phyloP scores from a whole-genome alignment of 495 filamentous ascomycete species.

The Penicillium roqueforti region DNA sequence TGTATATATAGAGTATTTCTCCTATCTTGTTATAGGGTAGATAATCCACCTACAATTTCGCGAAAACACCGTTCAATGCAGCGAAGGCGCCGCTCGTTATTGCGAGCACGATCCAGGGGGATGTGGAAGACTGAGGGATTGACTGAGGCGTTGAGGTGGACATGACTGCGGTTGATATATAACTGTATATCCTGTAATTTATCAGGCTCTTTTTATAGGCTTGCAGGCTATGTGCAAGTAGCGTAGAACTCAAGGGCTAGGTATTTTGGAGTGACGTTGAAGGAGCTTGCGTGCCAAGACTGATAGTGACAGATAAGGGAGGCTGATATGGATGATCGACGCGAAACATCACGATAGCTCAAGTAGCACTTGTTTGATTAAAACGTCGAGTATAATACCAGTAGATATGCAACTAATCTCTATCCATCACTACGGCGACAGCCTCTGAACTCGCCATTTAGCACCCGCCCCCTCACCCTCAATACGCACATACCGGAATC shows the following conservation, averaged over 20 bases:
- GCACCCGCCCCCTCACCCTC: slow-evolving; percentile 54
- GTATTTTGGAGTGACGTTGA: background rate
- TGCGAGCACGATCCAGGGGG: slow-evolving; percentile 75
- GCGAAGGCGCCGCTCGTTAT: slow-evolving; percentile 84
- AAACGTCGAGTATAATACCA: no score
- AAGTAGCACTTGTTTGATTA: background rate
- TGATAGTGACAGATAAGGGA: slow-evolving; percentile 7
- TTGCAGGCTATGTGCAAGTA: background rate
- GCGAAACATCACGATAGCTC: background rate
- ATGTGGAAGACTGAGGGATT: slow-evolving; percentile 6
- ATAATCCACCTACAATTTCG: slow-evolving; percentile 72
- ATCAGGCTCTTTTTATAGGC: background rate
- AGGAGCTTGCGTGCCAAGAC: slow-evolving; percentile 2
- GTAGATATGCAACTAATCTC: background rate
- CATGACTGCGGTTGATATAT: slow-evolving; percentile 7
- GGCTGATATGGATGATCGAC: slow-evolving; percentile 10
- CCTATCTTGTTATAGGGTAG: no score
- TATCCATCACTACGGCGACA: slow-evolving; percentile 33
- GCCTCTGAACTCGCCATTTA: slow-evolving; percentile 37
- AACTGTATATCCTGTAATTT: background rate
- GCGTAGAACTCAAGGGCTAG: background rate
- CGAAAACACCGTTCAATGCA: slow-evolving; percentile 92
- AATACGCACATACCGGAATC: slow-evolving; percentile 74
- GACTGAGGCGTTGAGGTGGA: slow-evolving; percentile 6
- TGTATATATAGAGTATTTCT: background rate